phyloP scores from a whole-genome alignment of 164 flowering plant species.

The Warburgia ugandensis region DNA sequence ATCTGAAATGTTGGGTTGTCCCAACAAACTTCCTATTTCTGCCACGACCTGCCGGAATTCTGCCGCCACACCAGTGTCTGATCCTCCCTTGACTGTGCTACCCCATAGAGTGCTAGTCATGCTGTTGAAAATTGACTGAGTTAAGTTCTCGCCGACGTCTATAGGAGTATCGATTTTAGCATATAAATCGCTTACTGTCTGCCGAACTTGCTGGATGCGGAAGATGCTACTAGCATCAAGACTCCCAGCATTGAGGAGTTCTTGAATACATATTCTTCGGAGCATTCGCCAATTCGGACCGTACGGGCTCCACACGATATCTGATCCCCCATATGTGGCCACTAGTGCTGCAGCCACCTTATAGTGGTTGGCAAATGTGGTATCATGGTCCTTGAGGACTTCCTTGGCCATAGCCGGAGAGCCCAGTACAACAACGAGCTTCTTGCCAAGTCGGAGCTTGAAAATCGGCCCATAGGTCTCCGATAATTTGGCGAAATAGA shows the following conservation, averaged over 20 bases:
- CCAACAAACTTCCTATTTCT: conserved; percentile 24
- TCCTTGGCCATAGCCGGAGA: conserved; percentile 9
- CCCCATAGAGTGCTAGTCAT: no score
- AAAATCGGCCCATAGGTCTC: conserved; percentile 21
- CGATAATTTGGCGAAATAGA: conserved; percentile 13
- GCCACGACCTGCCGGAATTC: conserved; percentile 27
- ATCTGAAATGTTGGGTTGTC: conserved; percentile 45
- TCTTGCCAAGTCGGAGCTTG: conserved; percentile 24
- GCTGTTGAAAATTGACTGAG: not conserved
- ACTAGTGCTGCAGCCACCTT: not conserved
- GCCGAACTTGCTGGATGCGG: conserved; percentile 11
- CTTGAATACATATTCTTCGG: conserved; percentile 4
- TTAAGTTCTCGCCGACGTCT: conserved; percentile 10
- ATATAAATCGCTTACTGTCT: conserved; percentile 6
- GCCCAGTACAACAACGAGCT: conserved; percentile 16
- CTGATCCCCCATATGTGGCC: conserved; percentile 13
- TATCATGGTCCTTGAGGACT: conserved; percentile 13
- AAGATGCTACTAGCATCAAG: conserved; percentile 7
- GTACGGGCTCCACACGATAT: conserved; percentile 7
- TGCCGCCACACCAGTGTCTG: conserved; percentile 15
- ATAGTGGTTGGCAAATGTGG: conserved; percentile 12
- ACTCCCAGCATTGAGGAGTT: conserved; percentile 10
- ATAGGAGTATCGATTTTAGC: conserved; percentile 7
- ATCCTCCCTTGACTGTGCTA: conserved; percentile 10
- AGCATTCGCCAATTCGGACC: conserved; percentile 12